phyloP scores from a whole-genome alignment of 2,329 filamentous ascomycete genomes.

The Sclerotinia borealis region DNA sequence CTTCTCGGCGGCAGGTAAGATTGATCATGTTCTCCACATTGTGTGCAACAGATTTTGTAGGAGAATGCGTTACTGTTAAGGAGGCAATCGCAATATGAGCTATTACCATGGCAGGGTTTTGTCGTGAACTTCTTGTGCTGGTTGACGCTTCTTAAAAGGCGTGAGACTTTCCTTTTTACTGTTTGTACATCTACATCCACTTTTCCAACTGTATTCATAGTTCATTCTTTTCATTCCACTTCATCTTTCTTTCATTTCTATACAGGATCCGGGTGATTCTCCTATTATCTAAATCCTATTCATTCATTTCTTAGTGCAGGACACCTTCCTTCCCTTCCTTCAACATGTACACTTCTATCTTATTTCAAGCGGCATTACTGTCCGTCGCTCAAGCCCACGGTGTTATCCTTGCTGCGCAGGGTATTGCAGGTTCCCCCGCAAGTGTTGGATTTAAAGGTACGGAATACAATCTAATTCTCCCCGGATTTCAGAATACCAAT shows the following conservation, averaged over 20 bases:
- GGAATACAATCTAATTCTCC: background rate
- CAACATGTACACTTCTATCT: constrained; percentile 9
- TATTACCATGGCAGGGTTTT: background rate
- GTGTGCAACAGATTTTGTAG: constrained; percentile 5
- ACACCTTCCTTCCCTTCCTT: constrained; percentile 3
- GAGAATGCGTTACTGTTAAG: background rate
- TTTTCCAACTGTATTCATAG: background rate
- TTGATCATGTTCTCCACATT: background rate
- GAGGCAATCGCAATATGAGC: background rate
- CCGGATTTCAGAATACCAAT: background rate
- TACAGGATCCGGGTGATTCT: constrained; percentile 13
- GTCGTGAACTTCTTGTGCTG: background rate
- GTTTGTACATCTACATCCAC: constrained; percentile 2
- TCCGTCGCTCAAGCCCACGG: constrained; percentile 5
- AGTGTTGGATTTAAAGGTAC: constrained; percentile 9
- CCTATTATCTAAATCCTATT: constrained; percentile 4
- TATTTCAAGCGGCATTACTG: constrained; percentile 4
- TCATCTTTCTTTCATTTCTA: background rate
- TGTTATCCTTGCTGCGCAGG: constrained; percentile 10
- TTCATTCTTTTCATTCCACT: background rate
- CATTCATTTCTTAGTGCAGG: constrained; percentile 11
- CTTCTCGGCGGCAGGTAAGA: background rate
- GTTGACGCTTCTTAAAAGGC: background rate
- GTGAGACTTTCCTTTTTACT: background rate
- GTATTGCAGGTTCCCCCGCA: background rate